A percentile compares a stretch with the other conserved stretches of the same genome.
These are phyloP conservation scores for Daldinia eschscholtzii DNA, from an alignment of 2,329 filamentous ascomycete species.

Conservation along the genomic window DNA sequence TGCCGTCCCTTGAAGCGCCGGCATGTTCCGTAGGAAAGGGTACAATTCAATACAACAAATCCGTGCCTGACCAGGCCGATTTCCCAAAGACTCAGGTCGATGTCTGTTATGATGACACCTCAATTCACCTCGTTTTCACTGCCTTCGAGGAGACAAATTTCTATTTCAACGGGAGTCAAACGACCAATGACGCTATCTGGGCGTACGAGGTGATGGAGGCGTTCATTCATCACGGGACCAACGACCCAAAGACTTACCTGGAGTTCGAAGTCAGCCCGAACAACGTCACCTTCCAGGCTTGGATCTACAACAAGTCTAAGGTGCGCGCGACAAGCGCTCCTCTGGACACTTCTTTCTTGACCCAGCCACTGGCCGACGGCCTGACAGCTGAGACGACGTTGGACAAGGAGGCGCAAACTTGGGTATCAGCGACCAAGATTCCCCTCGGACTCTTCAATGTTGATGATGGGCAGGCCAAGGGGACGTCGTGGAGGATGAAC, in stretches of 20 bases:
- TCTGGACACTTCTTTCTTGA: conserved; percentile 60
- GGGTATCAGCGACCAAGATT: conserved; percentile 58
- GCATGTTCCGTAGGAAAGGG: conserved; percentile 54
- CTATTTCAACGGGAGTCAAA: conserved; percentile 59
- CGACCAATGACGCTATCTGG: conserved; percentile 62
- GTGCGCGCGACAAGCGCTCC: conserved; percentile 57
- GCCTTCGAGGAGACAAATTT: conserved; percentile 62
- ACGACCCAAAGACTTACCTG: conserved; percentile 63
- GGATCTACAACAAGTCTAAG: conserved; percentile 65
- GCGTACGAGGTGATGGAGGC: conserved; percentile 65
- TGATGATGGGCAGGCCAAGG: conserved; percentile 57
- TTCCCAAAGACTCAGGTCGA: conserved; percentile 62
- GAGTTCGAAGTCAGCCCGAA: conserved; percentile 65
- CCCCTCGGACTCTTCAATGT: conserved; percentile 65
- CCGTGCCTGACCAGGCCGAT: conserved; percentile 56
- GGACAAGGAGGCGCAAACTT: conserved; percentile 54
- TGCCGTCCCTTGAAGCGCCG: conserved; percentile 55
- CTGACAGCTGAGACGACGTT: conserved; percentile 57
- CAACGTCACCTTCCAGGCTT: conserved; percentile 65
- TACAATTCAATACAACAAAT: conserved; percentile 57
- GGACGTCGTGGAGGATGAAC: conserved; percentile 65
- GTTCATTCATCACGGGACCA: conserved; percentile 61
- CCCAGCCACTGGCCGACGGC: conserved; percentile 57
- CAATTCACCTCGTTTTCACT: conserved; percentile 59
- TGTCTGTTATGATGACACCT: conserved; percentile 60